A percentile compares a stretch with the other conserved stretches of the same genome.
These are phyloP conservation scores for Camelina hispida DNA, from an alignment of 345 rosid species.

Conservation along the genomic window DNA sequence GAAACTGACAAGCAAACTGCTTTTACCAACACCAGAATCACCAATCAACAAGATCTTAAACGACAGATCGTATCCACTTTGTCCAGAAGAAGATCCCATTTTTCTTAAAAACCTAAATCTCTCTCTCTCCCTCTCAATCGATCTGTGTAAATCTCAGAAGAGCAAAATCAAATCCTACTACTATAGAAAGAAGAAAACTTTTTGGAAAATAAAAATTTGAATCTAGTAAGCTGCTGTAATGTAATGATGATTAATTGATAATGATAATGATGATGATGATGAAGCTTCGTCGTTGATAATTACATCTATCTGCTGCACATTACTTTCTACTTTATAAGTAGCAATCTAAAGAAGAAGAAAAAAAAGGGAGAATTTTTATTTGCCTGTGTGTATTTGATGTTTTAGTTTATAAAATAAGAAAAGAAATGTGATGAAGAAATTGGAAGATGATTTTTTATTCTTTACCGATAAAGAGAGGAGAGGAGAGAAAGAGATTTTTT, in stretches of 20 bases:
- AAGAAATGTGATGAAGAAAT: conserved; percentile 39
- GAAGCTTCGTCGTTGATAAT: conserved; percentile 35
- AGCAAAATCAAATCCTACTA: conserved; percentile 42
- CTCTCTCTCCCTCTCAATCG: background rate
- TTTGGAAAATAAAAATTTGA: background rate
- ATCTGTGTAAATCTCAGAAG: conserved; percentile 37
- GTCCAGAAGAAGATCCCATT: conserved; percentile 90
- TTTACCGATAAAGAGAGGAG: conserved; percentile 46
- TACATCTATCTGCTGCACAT: conserved; percentile 32
- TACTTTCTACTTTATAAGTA: conserved; percentile 34
- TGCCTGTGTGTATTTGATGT: conserved; percentile 8
- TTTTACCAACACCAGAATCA: conserved; percentile 96
- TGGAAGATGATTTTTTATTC: conserved; percentile 35
- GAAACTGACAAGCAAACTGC: conserved; percentile 96
- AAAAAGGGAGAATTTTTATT: background rate
- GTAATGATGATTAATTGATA: background rate
- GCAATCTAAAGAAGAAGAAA: background rate
- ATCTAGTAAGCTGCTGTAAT: conserved; percentile 27
- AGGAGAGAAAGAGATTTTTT: background rate
- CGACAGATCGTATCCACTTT: conserved; percentile 75
- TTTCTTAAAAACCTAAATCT: background rate
- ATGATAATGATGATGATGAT: conserved; percentile 20
- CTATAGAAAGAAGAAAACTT: conserved; percentile 10
- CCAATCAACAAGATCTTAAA: conserved; percentile 98
- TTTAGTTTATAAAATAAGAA: conserved; percentile 22